These are phyloP conservation scores for Xylaria cubensis DNA, from an alignment of 495 filamentous ascomycete genomes.

Conservation along the genomic window DNA sequence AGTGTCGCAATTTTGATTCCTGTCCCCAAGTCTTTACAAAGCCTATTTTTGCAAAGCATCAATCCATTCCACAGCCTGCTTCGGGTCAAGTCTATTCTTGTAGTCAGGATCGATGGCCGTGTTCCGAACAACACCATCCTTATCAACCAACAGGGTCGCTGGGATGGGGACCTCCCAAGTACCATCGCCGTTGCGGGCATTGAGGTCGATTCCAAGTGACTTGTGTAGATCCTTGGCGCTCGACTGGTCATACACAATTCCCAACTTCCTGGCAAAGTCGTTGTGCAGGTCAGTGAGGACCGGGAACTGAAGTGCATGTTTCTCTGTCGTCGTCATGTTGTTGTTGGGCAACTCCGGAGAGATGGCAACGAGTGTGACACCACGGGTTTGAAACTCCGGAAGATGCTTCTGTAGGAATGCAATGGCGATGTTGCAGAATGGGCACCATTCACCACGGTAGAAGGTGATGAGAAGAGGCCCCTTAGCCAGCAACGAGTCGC, in stretches of 20 bases:
- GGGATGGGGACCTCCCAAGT: constrained; percentile 43
- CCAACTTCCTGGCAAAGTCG: constrained; percentile 43
- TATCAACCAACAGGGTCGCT: constrained; percentile 44
- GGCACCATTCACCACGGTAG: constrained; percentile 55
- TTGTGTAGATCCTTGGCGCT: constrained; percentile 38
- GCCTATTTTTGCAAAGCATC: constrained; percentile 29
- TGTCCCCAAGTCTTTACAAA: not conserved
- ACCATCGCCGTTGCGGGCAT: constrained; percentile 41
- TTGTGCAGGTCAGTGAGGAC: constrained; percentile 50
- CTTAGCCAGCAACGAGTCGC: constrained; percentile 40
- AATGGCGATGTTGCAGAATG: constrained; percentile 50
- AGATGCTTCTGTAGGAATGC: constrained; percentile 40
- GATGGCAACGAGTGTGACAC: constrained; percentile 49
- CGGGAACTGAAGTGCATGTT: constrained; percentile 44
- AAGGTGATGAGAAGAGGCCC: constrained; percentile 51
- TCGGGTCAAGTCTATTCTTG: constrained; percentile 42
- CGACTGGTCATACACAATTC: constrained; percentile 39
- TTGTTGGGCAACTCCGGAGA: constrained; percentile 47
- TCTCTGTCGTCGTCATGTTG: constrained; percentile 42
- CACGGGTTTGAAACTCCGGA: constrained; percentile 41
- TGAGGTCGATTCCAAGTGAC: constrained; percentile 33
- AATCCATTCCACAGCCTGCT: constrained; percentile 43
- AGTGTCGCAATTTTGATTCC: not conserved
- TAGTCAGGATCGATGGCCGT: constrained; percentile 45
- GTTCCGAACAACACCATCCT: constrained; percentile 43